phyloP scores from a whole-genome alignment of 805 yeast species.

The Wickerhamomyces queroliae region DNA sequence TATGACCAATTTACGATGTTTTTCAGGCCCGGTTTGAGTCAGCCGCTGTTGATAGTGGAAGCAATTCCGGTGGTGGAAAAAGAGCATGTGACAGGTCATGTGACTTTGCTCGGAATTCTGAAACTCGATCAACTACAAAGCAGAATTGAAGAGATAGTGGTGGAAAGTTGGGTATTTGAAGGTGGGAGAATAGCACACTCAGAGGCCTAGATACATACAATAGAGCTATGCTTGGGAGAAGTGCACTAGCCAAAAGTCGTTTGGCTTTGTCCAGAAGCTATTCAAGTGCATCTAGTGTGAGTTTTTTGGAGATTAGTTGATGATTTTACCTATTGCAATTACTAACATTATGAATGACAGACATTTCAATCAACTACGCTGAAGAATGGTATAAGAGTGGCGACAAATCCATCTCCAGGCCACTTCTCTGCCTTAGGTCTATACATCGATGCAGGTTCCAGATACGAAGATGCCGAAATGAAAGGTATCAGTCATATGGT shows the following conservation, averaged over 20 bases:
- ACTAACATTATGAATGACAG: constrained; percentile 4
- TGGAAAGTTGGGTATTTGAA: neutral
- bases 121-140: too few relatives aligned
- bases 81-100: too few relatives aligned
- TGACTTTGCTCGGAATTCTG: too few relatives aligned
- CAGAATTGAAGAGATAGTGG: too few relatives aligned
- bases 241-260: neutral
- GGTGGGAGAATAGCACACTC: neutral
- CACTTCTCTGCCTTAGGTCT: constrained; percentile 90
- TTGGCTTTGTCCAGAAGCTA: constrained; percentile 5
- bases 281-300: constrained; percentile 17
- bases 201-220: too few relatives aligned
- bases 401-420: constrained; percentile 81
- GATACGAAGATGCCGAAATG: constrained; percentile 58
- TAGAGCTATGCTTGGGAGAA: neutral
- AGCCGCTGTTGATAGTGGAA: too few relatives aligned
- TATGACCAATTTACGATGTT: too few relatives aligned
- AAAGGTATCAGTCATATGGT: constrained; percentile 79
- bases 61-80: too few relatives aligned
- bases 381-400: constrained; percentile 74
- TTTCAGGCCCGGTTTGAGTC: too few relatives aligned
- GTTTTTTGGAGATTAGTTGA: constrained; percentile 1
- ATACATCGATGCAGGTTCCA: constrained; percentile 85
- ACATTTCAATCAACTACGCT: constrained; percentile 35
- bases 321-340: constrained; percentile 16